Conservation (phyloP, 305 asterid species). For the Fraxinus dipetala region DNA sequence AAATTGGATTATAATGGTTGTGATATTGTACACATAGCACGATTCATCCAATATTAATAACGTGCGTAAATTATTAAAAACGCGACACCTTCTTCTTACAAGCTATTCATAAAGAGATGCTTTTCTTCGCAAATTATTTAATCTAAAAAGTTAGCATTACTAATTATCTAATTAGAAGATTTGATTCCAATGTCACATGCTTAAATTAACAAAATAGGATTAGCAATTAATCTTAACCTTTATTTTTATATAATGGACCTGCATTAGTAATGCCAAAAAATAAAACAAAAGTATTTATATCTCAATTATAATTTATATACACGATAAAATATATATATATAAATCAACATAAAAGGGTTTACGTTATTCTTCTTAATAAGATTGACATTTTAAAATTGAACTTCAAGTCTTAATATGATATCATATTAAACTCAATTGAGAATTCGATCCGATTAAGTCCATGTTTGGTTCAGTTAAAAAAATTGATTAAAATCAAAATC, state of each 20-base stretch:
- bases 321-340: no score
- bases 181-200: slow-evolving; percentile 11
- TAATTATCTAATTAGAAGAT: slow-evolving; percentile 16
- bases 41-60: no score
- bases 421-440: not conserved
- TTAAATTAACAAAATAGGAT: slow-evolving; percentile 6
- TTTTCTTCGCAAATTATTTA: not conserved
- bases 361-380: not conserved
- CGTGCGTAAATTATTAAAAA: not conserved
- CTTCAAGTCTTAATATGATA: no score
- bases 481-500: no score
- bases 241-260: not conserved
- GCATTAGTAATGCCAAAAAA: not conserved
- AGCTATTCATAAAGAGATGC: not conserved
- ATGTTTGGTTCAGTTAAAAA: no score
- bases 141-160: not conserved
- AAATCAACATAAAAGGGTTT: no score
- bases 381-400: no score
- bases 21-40: no score
- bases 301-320: not conserved
- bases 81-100: not conserved
- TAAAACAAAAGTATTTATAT: not conserved
- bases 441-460: no score
- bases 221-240: slow-evolving; percentile 7
- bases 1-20: no score